These are phyloP conservation scores for Sarcodon aspratus DNA, from an alignment of 768 basidiomycete genomes.

Conservation along the genomic window DNA sequence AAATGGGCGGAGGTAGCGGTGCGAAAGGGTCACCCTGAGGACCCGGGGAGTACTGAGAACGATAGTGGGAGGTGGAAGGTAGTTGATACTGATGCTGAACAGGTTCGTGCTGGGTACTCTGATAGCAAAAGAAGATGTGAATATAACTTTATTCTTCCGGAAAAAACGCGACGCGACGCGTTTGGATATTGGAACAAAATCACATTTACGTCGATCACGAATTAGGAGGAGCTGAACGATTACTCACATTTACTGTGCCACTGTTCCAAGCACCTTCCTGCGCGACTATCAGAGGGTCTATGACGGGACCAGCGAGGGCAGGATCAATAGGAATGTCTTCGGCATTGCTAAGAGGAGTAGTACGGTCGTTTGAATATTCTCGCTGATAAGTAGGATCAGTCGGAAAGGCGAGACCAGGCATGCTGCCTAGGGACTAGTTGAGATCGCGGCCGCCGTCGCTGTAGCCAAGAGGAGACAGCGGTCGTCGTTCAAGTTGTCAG, in stretches of 20 bases:
- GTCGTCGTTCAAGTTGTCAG: background rate
- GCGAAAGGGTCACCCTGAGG: conserved; percentile 82
- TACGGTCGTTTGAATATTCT: conserved; percentile 47
- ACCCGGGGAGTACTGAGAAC: conserved; percentile 53
- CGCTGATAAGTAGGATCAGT: conserved; percentile 34
- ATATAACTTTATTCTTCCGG: background rate
- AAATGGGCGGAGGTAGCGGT: conserved; percentile 42
- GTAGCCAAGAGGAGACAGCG: too few relatives aligned
- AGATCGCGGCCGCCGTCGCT: too few relatives aligned
- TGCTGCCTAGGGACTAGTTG: conserved; percentile 13
- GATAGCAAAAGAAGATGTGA: background rate
- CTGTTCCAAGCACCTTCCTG: conserved; percentile 1
- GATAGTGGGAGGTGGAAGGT: conserved; percentile 11
- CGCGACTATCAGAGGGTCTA: conserved; percentile 15
- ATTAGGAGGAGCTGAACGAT: background rate
- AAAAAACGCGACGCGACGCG: conserved; percentile 64
- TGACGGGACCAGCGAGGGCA: conserved; percentile 30
- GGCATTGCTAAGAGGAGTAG: conserved; percentile 41
- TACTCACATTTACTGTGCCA: conserved; percentile 10
- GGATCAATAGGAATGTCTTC: conserved; percentile 79
- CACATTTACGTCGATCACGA: background rate
- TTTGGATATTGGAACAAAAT: conserved; percentile 10
- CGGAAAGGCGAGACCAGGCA: conserved; percentile 57
- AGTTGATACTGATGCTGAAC: conserved; percentile 5
- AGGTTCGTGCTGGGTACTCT: background rate